These are phyloP conservation scores for Xylariaceae sp. DNA, from an alignment of 2,329 filamentous ascomycete genomes.

Conservation along the genomic window DNA sequence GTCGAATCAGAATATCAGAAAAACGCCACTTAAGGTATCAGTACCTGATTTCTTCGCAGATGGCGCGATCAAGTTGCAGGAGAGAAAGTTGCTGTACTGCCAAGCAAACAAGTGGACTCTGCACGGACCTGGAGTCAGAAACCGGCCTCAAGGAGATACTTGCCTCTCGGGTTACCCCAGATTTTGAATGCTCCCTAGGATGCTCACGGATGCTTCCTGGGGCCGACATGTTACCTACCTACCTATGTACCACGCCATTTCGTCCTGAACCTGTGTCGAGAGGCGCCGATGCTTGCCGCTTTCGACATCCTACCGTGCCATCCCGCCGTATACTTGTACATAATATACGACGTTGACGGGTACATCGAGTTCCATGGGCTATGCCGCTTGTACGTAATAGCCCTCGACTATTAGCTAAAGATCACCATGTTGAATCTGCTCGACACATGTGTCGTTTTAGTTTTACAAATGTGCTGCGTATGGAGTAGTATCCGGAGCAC, in stretches of 20 bases:
- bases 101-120: no score
- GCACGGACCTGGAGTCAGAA: no score
- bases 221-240: background rate
- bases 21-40: no score
- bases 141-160: background rate
- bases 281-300: constrained; percentile 7
- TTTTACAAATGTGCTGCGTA: background rate
- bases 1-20: no score
- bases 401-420: constrained; percentile 21
- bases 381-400: constrained; percentile 7
- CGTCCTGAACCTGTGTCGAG: background rate
- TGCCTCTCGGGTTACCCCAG: background rate
- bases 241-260: background rate
- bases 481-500: background rate
- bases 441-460: background rate
- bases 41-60: no score
- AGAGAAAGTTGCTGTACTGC: no score
- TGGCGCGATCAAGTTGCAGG: no score
- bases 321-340: constrained; percentile 2
- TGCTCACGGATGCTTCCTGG: background rate
- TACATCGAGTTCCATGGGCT: background rate
- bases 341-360: constrained; percentile 9
- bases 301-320: constrained; percentile 4
- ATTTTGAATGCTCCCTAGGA: background rate
- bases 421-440: constrained; percentile 3